Conservation (phyloP, 768 basidiomycete species). For the Lactarius indigo region DNA sequence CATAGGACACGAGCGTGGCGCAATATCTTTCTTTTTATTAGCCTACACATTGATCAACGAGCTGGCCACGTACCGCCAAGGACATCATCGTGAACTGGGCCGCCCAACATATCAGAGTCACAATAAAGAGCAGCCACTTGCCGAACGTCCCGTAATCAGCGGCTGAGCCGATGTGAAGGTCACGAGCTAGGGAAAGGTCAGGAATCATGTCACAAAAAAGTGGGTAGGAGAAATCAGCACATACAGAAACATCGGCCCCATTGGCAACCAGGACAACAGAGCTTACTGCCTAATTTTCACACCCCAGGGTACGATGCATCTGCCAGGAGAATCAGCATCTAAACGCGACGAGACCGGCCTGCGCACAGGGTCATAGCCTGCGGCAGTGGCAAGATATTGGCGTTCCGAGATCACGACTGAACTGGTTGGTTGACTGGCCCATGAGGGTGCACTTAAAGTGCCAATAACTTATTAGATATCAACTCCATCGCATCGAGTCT, state of each 20-base stretch:
- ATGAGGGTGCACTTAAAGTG: slow-evolving; percentile 40
- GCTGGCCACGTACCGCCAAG: slow-evolving; percentile 51
- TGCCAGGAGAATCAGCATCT: slow-evolving; percentile 54
- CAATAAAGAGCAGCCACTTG: slow-evolving; percentile 68
- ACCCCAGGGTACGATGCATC: slow-evolving; percentile 77
- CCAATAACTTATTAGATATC: slow-evolving; percentile 61
- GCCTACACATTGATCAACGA: background rate
- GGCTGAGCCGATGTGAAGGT: slow-evolving; percentile 75
- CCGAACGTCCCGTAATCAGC: slow-evolving; percentile 76
- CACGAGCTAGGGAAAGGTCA: slow-evolving; percentile 50
- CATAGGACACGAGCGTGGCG: slow-evolving; percentile 77
- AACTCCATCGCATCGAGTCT: background rate
- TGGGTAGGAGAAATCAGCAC: slow-evolving; percentile 31
- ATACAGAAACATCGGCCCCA: slow-evolving; percentile 68
- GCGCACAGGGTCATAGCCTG: slow-evolving; percentile 69
- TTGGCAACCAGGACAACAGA: slow-evolving; percentile 77
- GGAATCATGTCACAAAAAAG: too few species aligned
- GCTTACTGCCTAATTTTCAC: slow-evolving; percentile 68
- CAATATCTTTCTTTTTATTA: slow-evolving; percentile 50
- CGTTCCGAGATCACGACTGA: background rate
- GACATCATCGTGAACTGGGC: slow-evolving; percentile 76
- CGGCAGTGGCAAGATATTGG: slow-evolving; percentile 53
- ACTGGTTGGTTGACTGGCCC: background rate
- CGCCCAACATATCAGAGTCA: slow-evolving; percentile 76
- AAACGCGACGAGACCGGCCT: slow-evolving; percentile 71